Percentiles rank a stretch among this genome's conserved stretches.
Conservation (phyloP, 176 grass and related monocot genomes). For the Aechmea fasciata region DNA sequence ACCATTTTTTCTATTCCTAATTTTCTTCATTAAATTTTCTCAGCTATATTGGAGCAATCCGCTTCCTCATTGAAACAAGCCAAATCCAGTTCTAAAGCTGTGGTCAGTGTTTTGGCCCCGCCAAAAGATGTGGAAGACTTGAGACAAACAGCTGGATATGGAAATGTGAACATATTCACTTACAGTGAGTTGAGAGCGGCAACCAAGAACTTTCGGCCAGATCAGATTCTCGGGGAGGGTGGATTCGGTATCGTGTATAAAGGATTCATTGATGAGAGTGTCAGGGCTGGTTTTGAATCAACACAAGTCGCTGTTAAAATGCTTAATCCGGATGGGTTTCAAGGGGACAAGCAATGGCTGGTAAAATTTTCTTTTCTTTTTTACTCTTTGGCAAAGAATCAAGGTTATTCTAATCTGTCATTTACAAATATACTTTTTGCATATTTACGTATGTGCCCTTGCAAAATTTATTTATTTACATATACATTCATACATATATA, state of each 20-base stretch:
- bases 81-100: constrained; percentile 48
- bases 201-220: constrained; percentile 85
- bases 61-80: constrained; percentile 38
- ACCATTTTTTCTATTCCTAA: constrained; percentile 21
- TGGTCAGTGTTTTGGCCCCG: constrained; percentile 52
- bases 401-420: not conserved
- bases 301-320: constrained; percentile 86
- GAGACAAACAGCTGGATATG: constrained; percentile 55
- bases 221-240: constrained; percentile 87
- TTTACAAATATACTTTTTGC: too few relatives aligned
- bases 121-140: constrained; percentile 81
- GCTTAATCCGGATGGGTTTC: constrained; percentile 87
- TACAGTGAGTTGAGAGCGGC: constrained; percentile 65
- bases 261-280: constrained; percentile 76
- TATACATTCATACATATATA: too few relatives aligned
- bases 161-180: constrained; percentile 78
- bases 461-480: too few relatives aligned
- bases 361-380: constrained; percentile 28
- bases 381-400: constrained; percentile 8
- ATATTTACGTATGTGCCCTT: too few relatives aligned
- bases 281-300: constrained; percentile 57
- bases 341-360: constrained; percentile 98
- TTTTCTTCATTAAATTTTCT: constrained; percentile 24
- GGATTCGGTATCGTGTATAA: constrained; percentile 98
- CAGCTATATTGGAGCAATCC: constrained; percentile 16